A percentile compares a stretch with the other conserved stretches of the same genome.
phyloP scores from a whole-genome alignment of 768 basidiomycete genomes.

The Lactarius indigo region DNA sequence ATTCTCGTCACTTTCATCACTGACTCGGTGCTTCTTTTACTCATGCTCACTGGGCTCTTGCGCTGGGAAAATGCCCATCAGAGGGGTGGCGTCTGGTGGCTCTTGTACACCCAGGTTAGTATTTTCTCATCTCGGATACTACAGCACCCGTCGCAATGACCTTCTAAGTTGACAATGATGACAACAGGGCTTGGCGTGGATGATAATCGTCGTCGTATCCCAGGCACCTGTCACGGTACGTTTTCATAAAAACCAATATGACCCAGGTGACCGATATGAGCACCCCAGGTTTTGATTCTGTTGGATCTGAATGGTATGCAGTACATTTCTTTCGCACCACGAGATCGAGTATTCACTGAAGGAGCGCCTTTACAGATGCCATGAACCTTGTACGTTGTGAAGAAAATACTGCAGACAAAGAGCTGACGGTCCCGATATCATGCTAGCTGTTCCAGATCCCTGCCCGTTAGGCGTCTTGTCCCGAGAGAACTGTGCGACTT shows the following conservation, averaged over 20 bases:
- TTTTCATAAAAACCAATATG: neutral
- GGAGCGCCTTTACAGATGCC: neutral
- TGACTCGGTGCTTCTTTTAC: too few relatives aligned
- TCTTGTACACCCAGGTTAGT: too few relatives aligned
- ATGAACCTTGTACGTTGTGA: conserved; percentile 9
- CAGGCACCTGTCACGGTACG: conserved; percentile 1
- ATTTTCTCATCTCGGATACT: too few relatives aligned
- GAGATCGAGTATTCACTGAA: neutral
- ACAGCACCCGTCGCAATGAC: too few relatives aligned
- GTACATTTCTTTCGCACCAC: neutral
- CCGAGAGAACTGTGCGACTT: neutral
- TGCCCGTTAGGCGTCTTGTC: neutral
- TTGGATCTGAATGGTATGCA: conserved; percentile 9
- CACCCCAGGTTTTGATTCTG: neutral
- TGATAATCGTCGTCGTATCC: too few relatives aligned
- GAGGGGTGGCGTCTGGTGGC: too few relatives aligned
- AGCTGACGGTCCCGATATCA: neutral
- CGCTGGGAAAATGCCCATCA: too few relatives aligned
- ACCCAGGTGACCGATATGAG: neutral
- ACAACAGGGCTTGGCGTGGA: too few relatives aligned
- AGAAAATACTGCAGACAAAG: neutral
- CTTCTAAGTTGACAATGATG: too few relatives aligned
- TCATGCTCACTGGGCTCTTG: too few relatives aligned
- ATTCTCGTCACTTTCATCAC: neutral
- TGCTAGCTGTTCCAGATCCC: conserved; percentile 15